A percentile compares a stretch with the other conserved stretches of the same genome.
Conservation (phyloP, 2,329 filamentous ascomycete genomes). For the Fonsecaea erecta region DNA sequence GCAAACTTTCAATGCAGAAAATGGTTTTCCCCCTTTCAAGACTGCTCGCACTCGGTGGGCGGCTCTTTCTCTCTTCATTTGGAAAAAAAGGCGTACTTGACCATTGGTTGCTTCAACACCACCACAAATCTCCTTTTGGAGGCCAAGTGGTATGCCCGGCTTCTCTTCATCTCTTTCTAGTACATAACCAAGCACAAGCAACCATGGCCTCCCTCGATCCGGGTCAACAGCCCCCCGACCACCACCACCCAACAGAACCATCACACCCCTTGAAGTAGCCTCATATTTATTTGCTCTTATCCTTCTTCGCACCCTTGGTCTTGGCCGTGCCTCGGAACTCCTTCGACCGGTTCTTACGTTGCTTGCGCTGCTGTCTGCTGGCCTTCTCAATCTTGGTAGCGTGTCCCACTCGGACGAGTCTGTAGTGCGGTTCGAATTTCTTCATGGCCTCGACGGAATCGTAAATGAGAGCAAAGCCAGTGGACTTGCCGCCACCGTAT, state of each 20-base stretch:
- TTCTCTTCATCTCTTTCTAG: not conserved
- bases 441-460: constrained; percentile 97
- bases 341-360: constrained; percentile 99
- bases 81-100: constrained; percentile 2
- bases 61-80: constrained; percentile 2
- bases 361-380: constrained; percentile 99
- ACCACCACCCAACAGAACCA: constrained; percentile 26
- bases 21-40: not conserved
- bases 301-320: constrained; percentile 98
- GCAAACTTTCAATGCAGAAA: constrained; percentile 10
- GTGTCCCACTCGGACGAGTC: constrained; percentile 89
- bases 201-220: constrained; percentile 4
- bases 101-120: constrained; percentile 4
- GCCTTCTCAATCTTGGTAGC: constrained; percentile 96
- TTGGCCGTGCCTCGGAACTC: constrained; percentile 97
- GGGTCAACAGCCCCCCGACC: constrained; percentile 19
- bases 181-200: not conserved
- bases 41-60: constrained; percentile 1
- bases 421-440: constrained; percentile 99
- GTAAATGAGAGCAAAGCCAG: constrained; percentile 98
- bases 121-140: not conserved
- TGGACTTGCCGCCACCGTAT: constrained; percentile 99
- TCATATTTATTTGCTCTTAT: constrained; percentile 65
- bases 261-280: constrained; percentile 16
- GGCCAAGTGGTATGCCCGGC: not conserved